A percentile compares a stretch with the other conserved stretches of the same genome.
Evolutionary conservation across 2,329 filamentous ascomycete genomes (phyloP).

Genomic region (Monosporascus sp.): DNA sequence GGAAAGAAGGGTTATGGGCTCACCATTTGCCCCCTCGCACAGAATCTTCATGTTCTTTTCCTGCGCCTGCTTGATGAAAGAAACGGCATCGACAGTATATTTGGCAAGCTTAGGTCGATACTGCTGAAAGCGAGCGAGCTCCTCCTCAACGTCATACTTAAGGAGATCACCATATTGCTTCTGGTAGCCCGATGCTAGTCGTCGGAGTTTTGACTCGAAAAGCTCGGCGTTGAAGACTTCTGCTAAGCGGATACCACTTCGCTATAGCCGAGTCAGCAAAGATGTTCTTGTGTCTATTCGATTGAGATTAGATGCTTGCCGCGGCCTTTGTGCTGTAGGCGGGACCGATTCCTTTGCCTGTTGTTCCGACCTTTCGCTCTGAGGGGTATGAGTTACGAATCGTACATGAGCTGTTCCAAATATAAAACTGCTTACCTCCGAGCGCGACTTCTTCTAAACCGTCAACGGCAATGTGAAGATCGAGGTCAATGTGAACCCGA

Average conservation of each 20-base stretch:
- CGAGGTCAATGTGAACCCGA: not conserved
- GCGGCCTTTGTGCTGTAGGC: conserved; percentile 53
- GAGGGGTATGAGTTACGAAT: too few relatives aligned
- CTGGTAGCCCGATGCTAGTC: conserved; percentile 54
- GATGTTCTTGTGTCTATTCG: too few relatives aligned
- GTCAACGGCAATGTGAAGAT: conserved; percentile 7
- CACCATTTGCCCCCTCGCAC: conserved; percentile 58
- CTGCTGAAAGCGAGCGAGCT: conserved; percentile 56
- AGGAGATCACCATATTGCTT: conserved; percentile 65
- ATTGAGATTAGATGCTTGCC: conserved; percentile 35
- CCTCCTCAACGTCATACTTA: conserved; percentile 62
- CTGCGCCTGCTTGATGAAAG: conserved; percentile 58
- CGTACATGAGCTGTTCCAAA: too few relatives aligned
- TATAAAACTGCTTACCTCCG: not conserved
- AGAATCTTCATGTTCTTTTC: conserved; percentile 54
- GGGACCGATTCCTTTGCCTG: conserved; percentile 42
- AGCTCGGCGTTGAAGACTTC: conserved; percentile 61
- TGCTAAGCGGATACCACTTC: conserved; percentile 52
- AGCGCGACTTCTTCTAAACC: conserved; percentile 5
- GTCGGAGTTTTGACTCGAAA: conserved; percentile 61
- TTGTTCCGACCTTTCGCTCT: conserved; percentile 32
- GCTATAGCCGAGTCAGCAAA: too few relatives aligned
- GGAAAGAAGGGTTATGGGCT: too few relatives aligned
- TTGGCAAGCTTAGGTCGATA: conserved; percentile 52
- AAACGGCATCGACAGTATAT: conserved; percentile 62